Base-by-base conservation (phyloP, 352 stramenopile genomes). In the Pythium coloratum region DNA sequence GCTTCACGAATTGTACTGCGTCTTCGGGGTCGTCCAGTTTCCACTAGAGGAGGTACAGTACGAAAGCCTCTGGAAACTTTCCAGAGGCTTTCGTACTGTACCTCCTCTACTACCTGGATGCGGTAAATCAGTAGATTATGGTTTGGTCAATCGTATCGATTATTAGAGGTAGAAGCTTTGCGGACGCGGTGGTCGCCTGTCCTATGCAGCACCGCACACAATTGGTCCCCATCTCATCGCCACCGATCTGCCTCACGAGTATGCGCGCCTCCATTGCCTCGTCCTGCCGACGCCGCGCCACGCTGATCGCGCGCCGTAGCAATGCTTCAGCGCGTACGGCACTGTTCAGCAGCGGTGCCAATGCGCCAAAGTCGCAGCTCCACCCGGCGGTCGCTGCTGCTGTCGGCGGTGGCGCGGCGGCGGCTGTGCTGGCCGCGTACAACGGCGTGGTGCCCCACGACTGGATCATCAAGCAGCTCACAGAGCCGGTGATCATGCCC, bases 401-500 rank as follows among this genome's bases (percentile, higher is more conserved):
- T 14, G 63, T 75, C 28, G 68, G 68, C 6, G 77, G 80, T 14
- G 84, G 82, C 33, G 85, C 77, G 1, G 80, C 76, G 1, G 83
- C 78, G 0, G 85, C 82, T 5, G 81, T 82, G 14, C 28, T 91
- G 20, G 83, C 85, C 3, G 80, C 81, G 16, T 80, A 75, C 69
- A 88, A 90, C 30, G 85, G 85, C 51, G 71, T 93, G 9, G 80
- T 88, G 60, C 83, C 83, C 18, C 85, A 91, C 64, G 80, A 94
- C 61, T 93, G 83, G 82, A 18, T 90, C 34, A 81, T 95, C 62
- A 76, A 78, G 38, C 75, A 89, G 69, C 60, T 95, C 33, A 73
- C 77, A 6, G 87, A 91, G 60, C 85, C 87, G 0, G 76, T 94
- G 67, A 64, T 86, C 32, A 94, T 95, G 87, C 87, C 87, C n/a